Base-by-base conservation (phyloP, 176 grass and related monocot genomes). In the Oryza coarctata region DNA sequence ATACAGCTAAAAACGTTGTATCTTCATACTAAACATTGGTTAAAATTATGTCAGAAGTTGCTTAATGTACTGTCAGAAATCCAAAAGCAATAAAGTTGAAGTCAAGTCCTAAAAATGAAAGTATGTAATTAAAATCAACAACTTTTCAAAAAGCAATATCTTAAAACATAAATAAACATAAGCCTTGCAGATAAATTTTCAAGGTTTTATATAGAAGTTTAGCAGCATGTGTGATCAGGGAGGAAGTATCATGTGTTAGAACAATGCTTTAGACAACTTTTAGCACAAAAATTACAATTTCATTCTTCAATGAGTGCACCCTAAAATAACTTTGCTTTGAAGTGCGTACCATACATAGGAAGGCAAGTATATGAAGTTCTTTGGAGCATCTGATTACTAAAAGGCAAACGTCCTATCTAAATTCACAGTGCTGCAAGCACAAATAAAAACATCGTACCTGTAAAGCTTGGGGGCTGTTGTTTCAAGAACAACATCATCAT, bases 401-500 rank as follows among this genome's bases (percentile, higher is more conserved):
- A 62, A 44, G 55, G 11, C 14, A 72, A 38, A 65, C 1, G 28
- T 58, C 45, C 7, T 58, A 73, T 4, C 33, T 14, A 66, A 57
- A 52, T 61, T 70, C 45, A 81, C 12, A 23, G 33, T 39, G 31
- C 12, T 36, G 3, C 32, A 33, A 13, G 25, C 11, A 70, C 63
- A 70, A 35, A 47, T 15, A 57, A 40, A 63, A 26, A n/a, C 58
- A 18, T 63, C 62, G 36, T 88, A 98, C 95, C 95, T 90, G 68
- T 89, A 95, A 86, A 98, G 82, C 78, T 85, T 98, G 61, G 90
- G 85, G 57, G 88, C n/a, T 49, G 90, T 85, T 36, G 71, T 88
- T 91, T 91, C 92, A 63, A 91, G 86, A 88, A 93, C 64, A 45
- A 86, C 29, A 80, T 98, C 95, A 84, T 98, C 90, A 64, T 98